Evolutionary conservation across 345 rosid species (phyloP).

Genomic region (Odontarrhena argentea): DNA sequence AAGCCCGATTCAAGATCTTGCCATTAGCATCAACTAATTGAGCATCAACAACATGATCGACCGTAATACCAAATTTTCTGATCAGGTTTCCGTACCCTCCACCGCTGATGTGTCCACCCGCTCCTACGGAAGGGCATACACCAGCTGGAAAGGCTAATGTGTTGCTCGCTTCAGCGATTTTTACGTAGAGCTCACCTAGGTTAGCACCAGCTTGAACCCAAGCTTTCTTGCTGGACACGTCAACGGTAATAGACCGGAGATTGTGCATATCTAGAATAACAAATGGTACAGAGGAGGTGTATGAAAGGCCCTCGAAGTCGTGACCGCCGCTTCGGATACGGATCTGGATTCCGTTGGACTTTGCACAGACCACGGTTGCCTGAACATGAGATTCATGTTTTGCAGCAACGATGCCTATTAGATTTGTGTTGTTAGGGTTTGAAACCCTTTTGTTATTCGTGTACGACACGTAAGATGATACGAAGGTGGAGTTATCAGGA

Average conservation of each 20-base stretch:
- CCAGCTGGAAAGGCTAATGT: constrained; percentile 54
- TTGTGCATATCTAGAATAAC: constrained; percentile 48
- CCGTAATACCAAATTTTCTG: constrained; percentile 54
- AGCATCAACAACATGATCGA: constrained; percentile 60
- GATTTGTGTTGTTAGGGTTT: constrained; percentile 32
- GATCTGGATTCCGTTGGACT: constrained; percentile 25
- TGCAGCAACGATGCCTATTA: constrained; percentile 39
- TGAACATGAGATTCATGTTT: constrained; percentile 42
- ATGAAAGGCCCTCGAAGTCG: constrained; percentile 43
- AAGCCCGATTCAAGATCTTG: constrained; percentile 43
- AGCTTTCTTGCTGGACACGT: constrained; percentile 41
- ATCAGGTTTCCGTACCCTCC: constrained; percentile 65
- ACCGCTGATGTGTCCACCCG: constrained; percentile 54
- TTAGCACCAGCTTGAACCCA: constrained; percentile 64
- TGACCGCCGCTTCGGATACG: constrained; percentile 45
- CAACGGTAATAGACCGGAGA: constrained; percentile 49
- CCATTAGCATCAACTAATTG: constrained; percentile 52
- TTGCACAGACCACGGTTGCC: constrained; percentile 44
- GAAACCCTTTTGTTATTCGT: constrained; percentile 29
- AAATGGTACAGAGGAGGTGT: constrained; percentile 31
- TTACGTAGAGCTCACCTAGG: constrained; percentile 53
- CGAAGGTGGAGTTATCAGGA: constrained; percentile 22
- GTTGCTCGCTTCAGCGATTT: constrained; percentile 48
- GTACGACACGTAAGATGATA: constrained; percentile 29
- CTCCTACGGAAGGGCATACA: constrained; percentile 49